Evolutionary conservation across 768 basidiomycete genomes (phyloP).

Genomic region (Dioszegia aurantiaca): DNA sequence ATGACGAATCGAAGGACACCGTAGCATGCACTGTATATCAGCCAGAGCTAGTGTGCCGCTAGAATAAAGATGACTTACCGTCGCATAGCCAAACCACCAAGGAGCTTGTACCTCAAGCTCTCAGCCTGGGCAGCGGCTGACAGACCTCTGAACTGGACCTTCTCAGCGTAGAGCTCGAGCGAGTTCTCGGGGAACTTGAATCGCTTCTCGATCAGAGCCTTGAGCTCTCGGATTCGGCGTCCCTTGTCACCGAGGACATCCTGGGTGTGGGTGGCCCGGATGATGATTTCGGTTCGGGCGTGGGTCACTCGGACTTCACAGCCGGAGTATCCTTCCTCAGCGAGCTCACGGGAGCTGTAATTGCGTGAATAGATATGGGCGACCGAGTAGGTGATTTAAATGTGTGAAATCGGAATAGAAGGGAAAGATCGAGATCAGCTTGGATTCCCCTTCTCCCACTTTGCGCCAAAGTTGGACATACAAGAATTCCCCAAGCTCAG

Average conservation of each 20-base stretch:
- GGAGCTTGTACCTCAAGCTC: constrained; percentile 95
- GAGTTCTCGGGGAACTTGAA: constrained; percentile 99
- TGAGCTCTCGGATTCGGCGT: constrained; percentile 97
- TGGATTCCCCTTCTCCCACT: not conserved
- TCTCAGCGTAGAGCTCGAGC: constrained; percentile 98
- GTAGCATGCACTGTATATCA: constrained; percentile 68
- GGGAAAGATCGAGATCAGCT: constrained; percentile 55
- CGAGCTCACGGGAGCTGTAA: constrained; percentile 71
- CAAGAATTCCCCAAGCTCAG: constrained; percentile 99
- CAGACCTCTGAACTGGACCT: constrained; percentile 96
- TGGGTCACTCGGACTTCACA: constrained; percentile 99
- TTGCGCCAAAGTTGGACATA: constrained; percentile 26
- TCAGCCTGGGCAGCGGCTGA: constrained; percentile 99
- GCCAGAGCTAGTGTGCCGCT: not conserved
- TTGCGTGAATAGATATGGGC: too few species aligned
- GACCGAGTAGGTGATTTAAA: not conserved
- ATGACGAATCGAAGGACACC: constrained; percentile 99
- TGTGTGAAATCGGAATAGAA: not conserved
- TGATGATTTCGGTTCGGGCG: constrained; percentile 99
- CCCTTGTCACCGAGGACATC: constrained; percentile 99
- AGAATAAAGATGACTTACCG: constrained; percentile 65
- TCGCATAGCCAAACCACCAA: constrained; percentile 98
- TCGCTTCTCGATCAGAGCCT: constrained; percentile 95
- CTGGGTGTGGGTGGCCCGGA: constrained; percentile 94
- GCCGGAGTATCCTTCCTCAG: constrained; percentile 99